Evolutionary conservation across 768 basidiomycete species (phyloP), one percentile per base, ranked within the genome.

Genomic region (Astraeus odoratus): DNA sequence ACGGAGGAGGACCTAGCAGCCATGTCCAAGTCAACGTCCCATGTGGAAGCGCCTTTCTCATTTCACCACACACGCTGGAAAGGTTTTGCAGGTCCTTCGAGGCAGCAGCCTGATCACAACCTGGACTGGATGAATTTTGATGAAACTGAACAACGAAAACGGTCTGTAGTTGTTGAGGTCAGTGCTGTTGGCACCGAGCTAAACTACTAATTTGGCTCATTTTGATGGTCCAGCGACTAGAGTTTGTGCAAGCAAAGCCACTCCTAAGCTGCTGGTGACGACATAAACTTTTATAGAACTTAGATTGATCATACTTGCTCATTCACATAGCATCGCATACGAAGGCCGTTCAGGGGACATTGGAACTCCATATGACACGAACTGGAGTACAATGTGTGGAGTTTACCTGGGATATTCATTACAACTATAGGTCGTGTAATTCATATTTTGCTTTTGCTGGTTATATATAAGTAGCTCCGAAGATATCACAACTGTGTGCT

Each of bases 11-110:
- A 85, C 57, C 61, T 86, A 44, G 77, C 78, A 10, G 74, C 76
- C 5, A 75, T 89, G 72, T 88, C 86, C 4, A 86, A 82, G 66
- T 86, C 84, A 2, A 77, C 80, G 51, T 80, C 86, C 15, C 80
- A 85, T 55, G 73, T 81, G 8, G 85, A 86, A 55, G 66, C 72
- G 24, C 65, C 72, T 24, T 65, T 67, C 23, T 56, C 65, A 26
- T 64, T 67, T 47, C 59, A 58, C 41, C 66, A 67, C 36, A 47
- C 54, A 27, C 65, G 68, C 31, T 69, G 68, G 63, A 58, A 53
- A 42, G 64, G 67, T 40, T 61, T 65, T 39, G 46, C 48, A 46
- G 51, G 39, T 3, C 55, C 47, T 10, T 57, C 59, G 24, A 51
- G 56, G 40, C 65, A 57, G 45, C 60, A 55, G 26, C 57, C 64